Percentiles rank a stretch among this genome's conserved stretches.
These are phyloP conservation scores for Fomitopsis betulina DNA, from an alignment of 1,284 basidiomycete species.

Conservation along the genomic window DNA sequence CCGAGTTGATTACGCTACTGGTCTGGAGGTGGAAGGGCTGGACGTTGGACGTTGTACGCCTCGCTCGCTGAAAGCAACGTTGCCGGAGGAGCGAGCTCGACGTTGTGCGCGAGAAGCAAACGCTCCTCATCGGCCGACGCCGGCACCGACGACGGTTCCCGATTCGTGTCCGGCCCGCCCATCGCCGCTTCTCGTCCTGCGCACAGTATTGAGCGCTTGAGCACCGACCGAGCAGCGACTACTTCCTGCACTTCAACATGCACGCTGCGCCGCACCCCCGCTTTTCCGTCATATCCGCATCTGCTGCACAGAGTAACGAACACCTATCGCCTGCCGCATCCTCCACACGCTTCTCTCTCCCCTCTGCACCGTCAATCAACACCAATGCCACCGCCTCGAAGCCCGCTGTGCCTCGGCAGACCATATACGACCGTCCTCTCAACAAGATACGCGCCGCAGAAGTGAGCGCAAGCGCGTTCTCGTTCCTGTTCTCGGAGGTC, in stretches of 20 bases:
- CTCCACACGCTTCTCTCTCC: conserved; percentile 65
- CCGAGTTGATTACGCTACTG: not conserved
- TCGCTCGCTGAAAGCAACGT: not conserved
- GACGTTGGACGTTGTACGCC: not conserved
- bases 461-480: conserved; percentile 78
- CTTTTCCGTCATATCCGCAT: conserved; percentile 65
- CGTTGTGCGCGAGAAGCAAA: not conserved
- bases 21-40: not conserved
- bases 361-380: conserved; percentile 48
- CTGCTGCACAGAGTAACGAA: conserved; percentile 59
- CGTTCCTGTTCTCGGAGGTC: conserved; percentile 88
- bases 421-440: conserved; percentile 81
- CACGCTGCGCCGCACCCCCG: conserved; percentile 45
- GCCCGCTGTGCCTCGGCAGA: conserved; percentile 47
- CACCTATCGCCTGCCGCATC: conserved; percentile 57
- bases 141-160: not conserved
- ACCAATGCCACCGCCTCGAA: conserved; percentile 35
- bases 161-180: no score
- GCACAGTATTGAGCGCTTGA: no score
- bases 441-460: conserved; percentile 81
- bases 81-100: not conserved
- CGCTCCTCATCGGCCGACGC: not conserved
- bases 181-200: no score
- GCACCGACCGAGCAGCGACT: no score
- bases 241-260: not conserved